Evolutionary conservation across 306 rosid genomes (phyloP), one percentile per base, ranked within the genome.

Genomic region (Canavalia gladiata): DNA sequence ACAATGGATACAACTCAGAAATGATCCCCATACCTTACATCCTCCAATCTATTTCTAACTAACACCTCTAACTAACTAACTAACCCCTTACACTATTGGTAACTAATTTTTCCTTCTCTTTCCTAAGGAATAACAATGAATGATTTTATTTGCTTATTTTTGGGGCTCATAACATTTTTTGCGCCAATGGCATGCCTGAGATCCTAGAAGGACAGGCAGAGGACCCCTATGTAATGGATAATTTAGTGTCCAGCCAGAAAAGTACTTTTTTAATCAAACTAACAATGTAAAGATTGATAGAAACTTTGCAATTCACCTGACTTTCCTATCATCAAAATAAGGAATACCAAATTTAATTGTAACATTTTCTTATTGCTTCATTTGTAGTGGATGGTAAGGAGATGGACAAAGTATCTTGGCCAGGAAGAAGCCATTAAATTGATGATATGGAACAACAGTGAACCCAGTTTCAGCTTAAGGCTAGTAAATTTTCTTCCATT

Each of bases 401-500:
- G 97, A 85, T 94, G 97, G 98, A 84, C 76, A 1, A 94, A 87
- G 86, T 78, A 87, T 91, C 87, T 90, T 68, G 98, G 98, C 72
- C 90, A 94, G 88, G 91, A 91, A 89, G 95, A 89, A 84, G 80
- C 97, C 81, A 86, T 90, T 83, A 89, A 85, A 75, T 77, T 94
- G 90, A 91, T 94, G 98, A 72, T 39, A 76, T 94, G 98, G 98
- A 94, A 94, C 81, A 94, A 94, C 76, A 87, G 85, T 72, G 95
- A 91, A 77, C 98, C 98, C 77, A 85, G 87, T 88, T 94, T 81
- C 87, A 94, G 97, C 87, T 83, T 94, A 81, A 94, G 98, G 97
- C 89, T 82, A 85, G 82, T 62, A 62, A 28, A 47, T 35, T 41
- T 82, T 45, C 85, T 69, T 64, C 68, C 80, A 11, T 43, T 75